phyloP scores from a whole-genome alignment of 192 early-diverging fungal species.

The Glomus cerebriforme region DNA sequence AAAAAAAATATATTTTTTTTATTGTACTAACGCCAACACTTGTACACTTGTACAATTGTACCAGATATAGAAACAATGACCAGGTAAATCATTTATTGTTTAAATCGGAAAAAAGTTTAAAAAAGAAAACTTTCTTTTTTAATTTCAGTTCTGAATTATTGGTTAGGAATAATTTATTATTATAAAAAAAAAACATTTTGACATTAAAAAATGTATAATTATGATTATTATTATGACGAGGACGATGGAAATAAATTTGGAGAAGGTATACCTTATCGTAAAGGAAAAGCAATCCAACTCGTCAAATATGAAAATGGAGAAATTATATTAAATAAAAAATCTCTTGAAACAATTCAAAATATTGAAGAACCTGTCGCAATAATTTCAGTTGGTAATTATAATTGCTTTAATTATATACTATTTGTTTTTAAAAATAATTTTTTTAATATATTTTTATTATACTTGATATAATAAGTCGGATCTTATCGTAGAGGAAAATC shows the following conservation, averaged over 20 bases:
- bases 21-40: too few species aligned
- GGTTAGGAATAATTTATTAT: too few species aligned
- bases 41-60: too few species aligned
- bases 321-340: not conserved
- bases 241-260: conserved; percentile 4
- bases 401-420: not conserved
- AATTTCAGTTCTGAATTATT: too few species aligned
- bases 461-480: not conserved
- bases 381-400: conserved; percentile 14
- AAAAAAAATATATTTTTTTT: too few species aligned
- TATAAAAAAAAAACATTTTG: too few species aligned
- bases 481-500: conserved; percentile 32
- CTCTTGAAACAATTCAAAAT: conserved; percentile 17
- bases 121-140: too few species aligned
- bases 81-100: too few species aligned
- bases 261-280: conserved; percentile 8
- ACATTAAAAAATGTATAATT: too few species aligned
- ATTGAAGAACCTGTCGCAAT: conserved; percentile 24
- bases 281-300: conserved; percentile 23
- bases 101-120: too few species aligned
- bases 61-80: too few species aligned
- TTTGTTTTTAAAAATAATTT: not conserved
- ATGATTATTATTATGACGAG: not conserved
- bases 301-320: not conserved
- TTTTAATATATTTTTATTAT: not conserved